A percentile compares a stretch with the other conserved stretches of the same genome.
Conservation (phyloP, 192 early-diverging fungal genomes). For the Coemansia sp. region DNA sequence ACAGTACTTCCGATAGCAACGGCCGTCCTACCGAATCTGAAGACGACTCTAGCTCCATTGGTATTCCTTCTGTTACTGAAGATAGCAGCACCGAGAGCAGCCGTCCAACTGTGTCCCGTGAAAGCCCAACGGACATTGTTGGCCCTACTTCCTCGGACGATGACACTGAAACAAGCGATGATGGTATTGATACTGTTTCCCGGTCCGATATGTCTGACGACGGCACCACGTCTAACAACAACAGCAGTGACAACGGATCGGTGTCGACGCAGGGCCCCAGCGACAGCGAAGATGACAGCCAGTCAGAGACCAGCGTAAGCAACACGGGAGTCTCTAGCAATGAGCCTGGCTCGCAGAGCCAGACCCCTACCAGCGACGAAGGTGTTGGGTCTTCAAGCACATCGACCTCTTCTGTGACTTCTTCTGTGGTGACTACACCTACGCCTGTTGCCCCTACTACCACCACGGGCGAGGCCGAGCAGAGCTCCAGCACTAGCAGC, state of each 20-base stretch:
- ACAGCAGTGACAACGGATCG: background rate
- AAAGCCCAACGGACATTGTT: background rate
- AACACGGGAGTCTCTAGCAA: background rate
- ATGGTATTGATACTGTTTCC: background rate
- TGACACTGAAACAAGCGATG: background rate
- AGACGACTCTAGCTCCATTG: background rate
- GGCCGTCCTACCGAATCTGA: background rate
- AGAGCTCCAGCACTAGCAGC: slow-evolving; percentile 1
- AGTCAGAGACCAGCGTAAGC: background rate
- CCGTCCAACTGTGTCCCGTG: too few species aligned
- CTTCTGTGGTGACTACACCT: background rate
- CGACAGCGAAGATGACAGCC: background rate
- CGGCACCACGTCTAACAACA: background rate
- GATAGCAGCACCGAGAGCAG: too few species aligned
- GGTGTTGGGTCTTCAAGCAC: background rate
- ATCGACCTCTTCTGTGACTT: too few species aligned
- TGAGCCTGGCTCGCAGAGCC: background rate
- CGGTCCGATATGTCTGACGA: background rate
- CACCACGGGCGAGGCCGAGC: background rate
- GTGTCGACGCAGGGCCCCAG: background rate
- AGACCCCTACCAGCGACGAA: too few species aligned
- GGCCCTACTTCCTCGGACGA: background rate
- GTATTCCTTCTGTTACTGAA: too few species aligned
- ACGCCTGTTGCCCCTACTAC: slow-evolving; percentile 2
- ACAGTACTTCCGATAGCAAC: background rate